A percentile compares a stretch with the other conserved stretches of the same genome.
Conservation (phyloP, 768 basidiomycete species). For the Leucocoprinus birnbaumii region DNA sequence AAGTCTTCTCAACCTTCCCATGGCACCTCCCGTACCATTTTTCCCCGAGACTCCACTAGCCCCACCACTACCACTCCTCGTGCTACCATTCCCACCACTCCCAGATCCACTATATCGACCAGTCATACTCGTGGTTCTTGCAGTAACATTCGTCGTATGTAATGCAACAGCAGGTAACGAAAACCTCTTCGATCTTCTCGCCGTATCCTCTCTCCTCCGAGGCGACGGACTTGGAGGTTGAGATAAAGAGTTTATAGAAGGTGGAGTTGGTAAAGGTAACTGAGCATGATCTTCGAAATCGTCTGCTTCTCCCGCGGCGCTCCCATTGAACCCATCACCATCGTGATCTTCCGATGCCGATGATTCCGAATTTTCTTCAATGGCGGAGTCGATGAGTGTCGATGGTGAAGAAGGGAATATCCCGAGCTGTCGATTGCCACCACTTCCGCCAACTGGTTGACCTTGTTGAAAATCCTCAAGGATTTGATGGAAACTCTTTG, state of each 20-base stretch:
- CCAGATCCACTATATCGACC: constrained; percentile 20
- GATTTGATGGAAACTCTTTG: constrained; percentile 66
- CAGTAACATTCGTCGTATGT: constrained; percentile 69
- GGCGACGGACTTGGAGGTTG: constrained; percentile 26
- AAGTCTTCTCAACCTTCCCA: constrained; percentile 9
- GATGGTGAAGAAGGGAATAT: neutral
- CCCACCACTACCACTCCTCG: neutral
- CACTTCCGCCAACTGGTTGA: constrained; percentile 15
- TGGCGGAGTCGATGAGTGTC: constrained; percentile 1
- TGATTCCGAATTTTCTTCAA: constrained; percentile 12
- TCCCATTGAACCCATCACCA: constrained; percentile 10
- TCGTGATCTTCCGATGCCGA: constrained; percentile 17
- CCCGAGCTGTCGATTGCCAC: constrained; percentile 3
- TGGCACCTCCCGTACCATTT: neutral
- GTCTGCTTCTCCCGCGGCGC: neutral
- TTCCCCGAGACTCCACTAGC: neutral
- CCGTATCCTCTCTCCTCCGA: constrained; percentile 52
- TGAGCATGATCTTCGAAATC: constrained; percentile 8
- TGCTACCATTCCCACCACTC: neutral
- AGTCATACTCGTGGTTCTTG: constrained; percentile 39
- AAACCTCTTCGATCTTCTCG: constrained; percentile 63
- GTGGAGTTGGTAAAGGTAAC: constrained; percentile 16
- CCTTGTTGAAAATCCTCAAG: constrained; percentile 53
- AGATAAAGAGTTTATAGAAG: constrained; percentile 15
- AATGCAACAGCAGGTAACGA: constrained; percentile 76